Evolutionary conservation across 352 stramenopile species (phyloP), one percentile per base, ranked within the genome.

Genomic region (Phytophthora melonis): DNA sequence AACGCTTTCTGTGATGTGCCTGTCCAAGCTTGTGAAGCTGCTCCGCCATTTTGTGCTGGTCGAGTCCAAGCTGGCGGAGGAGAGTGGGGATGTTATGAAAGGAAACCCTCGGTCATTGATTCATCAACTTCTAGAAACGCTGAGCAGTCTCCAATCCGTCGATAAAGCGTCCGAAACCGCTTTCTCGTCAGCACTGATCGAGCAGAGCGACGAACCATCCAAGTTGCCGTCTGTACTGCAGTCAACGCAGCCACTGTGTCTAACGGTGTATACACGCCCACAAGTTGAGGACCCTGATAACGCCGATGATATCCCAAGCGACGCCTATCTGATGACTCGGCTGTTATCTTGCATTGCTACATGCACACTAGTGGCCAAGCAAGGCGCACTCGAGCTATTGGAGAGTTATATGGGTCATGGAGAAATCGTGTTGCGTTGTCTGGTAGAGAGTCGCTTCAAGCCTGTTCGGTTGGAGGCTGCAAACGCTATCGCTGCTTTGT

Each of bases 21-120:
- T 93, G 41, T 82, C 85, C 1, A 92, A 90, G 23, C 61, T 95
- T 39, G 71, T 93, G n/a, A 88, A 92, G 27, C 59, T 95, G 23
- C 70, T 95, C 41, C 82, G 83, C 6, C 87, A 93, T 79, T 93
- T 93, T 45, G 77, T 92, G 21, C 43, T 90, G 27, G 75, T 93
- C 2, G 79, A 89, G 56, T 76, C 68, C 13, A 75, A 80, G 59
- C 56, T 81, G 49, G 66, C 53, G 3, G 75, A 83, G 16, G 67
- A 82, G 61, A 77, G 72, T 32, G 80, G 72, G 32, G 63, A 75
- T 49, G 58, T 30, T 11, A 1, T 69, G 1, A 58, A 75, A 60
- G 58, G 32, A 39, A 77, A 83, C 39, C 50, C 66, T 2, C 67
- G 82, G 50, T 57, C 74, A 13, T 55, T 91, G 19, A 77, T 89